A percentile compares a stretch with the other conserved stretches of the same genome.
Evolutionary conservation across 2,329 filamentous ascomycete genomes (phyloP).

Genomic region (Fusarium coicis): DNA sequence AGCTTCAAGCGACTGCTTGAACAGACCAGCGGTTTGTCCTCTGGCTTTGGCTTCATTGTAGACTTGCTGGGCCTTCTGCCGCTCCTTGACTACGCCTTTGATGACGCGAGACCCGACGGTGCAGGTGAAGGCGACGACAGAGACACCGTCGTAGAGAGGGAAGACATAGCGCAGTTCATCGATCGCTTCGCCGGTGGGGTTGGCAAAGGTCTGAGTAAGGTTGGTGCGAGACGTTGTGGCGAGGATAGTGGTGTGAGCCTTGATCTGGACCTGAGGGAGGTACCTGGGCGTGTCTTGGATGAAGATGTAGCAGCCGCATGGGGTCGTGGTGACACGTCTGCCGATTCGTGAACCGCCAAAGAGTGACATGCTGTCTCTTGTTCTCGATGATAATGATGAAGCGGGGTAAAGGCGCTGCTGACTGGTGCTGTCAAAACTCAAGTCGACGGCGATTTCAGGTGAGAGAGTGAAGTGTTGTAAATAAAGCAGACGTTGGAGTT

Average conservation of each 20-base stretch:
- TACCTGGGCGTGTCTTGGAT: constrained; percentile 49
- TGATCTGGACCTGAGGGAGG: constrained; percentile 68
- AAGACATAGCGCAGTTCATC: constrained; percentile 72
- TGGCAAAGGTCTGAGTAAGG: constrained; percentile 69
- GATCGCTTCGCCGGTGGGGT: constrained; percentile 55
- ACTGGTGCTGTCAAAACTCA: neutral
- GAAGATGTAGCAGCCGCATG: constrained; percentile 52
- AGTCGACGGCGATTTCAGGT: neutral
- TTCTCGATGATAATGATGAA: neutral
- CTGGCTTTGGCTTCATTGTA: constrained; percentile 68
- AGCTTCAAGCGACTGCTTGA: constrained; percentile 69
- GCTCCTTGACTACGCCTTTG: constrained; percentile 74
- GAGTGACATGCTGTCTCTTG: neutral
- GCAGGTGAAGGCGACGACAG: constrained; percentile 75
- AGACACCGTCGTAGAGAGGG: constrained; percentile 78
- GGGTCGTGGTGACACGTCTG: neutral
- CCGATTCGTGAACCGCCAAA: neutral
- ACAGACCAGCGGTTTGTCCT: constrained; percentile 71
- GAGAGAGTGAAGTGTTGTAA: neutral
- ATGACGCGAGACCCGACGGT: constrained; percentile 69
- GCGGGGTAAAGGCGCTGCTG: neutral
- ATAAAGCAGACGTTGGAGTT: neutral
- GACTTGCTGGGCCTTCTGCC: constrained; percentile 66
- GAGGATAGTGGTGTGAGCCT: constrained; percentile 70
- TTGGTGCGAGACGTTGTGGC: constrained; percentile 61